Percentiles rank a stretch among this genome's conserved stretches.
Evolutionary conservation across 495 filamentous ascomycete species (phyloP).

Genomic region (Filosporella fistucella): DNA sequence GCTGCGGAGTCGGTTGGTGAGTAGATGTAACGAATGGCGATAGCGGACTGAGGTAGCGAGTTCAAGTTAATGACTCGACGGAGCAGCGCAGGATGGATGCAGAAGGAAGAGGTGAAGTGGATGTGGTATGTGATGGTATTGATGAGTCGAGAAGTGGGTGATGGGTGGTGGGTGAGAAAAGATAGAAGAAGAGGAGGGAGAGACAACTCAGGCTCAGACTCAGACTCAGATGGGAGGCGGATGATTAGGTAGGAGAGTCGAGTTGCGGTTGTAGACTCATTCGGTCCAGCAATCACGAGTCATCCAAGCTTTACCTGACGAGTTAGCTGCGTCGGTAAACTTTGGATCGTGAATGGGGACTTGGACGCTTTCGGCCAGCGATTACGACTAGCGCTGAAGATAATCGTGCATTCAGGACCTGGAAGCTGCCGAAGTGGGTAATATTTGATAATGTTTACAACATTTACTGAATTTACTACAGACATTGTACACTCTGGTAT

Average conservation of each 20-base stretch:
- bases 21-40: background rate
- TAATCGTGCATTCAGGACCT: no score
- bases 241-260: background rate
- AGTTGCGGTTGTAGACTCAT: background rate
- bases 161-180: background rate
- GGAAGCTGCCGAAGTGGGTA: no score
- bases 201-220: background rate
- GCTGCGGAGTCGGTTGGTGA: constrained; percentile 6
- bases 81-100: background rate
- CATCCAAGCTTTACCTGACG: background rate
- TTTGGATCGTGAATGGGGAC: no score
- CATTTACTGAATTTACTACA: no score
- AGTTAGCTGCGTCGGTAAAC: background rate
- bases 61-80: constrained; percentile 24
- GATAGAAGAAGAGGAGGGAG: background rate
- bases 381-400: no score
- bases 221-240: background rate
- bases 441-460: no score
- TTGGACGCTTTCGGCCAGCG: background rate
- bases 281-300: constrained; percentile 8
- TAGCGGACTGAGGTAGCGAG: constrained; percentile 14
- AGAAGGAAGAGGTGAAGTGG: background rate
- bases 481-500: no score
- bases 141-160: background rate
- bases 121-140: background rate